These are phyloP conservation scores for Naganishia randhawae DNA, from an alignment of 768 basidiomycete genomes.

Conservation along the genomic window DNA sequence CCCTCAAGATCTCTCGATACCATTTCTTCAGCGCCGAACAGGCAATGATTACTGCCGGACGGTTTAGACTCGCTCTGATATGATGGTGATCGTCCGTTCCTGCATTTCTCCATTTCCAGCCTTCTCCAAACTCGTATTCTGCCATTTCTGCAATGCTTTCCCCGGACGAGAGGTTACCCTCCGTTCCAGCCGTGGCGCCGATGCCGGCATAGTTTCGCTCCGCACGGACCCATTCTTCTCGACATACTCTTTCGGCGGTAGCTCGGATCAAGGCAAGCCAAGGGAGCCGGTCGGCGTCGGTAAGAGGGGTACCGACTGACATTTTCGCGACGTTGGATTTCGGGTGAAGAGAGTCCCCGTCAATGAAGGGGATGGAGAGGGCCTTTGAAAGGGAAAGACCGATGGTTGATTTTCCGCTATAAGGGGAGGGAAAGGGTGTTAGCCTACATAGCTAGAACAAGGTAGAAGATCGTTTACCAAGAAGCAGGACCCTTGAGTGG, in stretches of 20 bases:
- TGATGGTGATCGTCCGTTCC: constrained; percentile 23
- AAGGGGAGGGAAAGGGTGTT: too few species aligned
- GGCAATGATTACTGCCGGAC: constrained; percentile 69
- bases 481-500: constrained; percentile 56
- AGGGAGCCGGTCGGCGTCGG: constrained; percentile 74
- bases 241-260: constrained; percentile 58
- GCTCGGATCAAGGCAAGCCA: constrained; percentile 74
- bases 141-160: constrained; percentile 24
- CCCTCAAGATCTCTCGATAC: constrained; percentile 80
- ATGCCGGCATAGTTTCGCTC: constrained; percentile 9
- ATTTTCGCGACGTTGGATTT: constrained; percentile 80
- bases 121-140: constrained; percentile 35
- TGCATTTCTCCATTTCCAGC: constrained; percentile 24
- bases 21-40: constrained; percentile 77
- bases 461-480: constrained; percentile 27
- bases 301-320: constrained; percentile 68
- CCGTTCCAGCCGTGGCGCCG: background rate
- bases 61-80: constrained; percentile 33
- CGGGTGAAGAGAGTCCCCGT: constrained; percentile 86
- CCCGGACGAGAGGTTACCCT: constrained; percentile 5
- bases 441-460: background rate
- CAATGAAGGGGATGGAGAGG: constrained; percentile 71
- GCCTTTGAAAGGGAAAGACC: constrained; percentile 62
- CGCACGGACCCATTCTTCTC: constrained; percentile 37
- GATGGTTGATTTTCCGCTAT: constrained; percentile 54